Percentiles rank a stretch among this genome's conserved stretches.
These are phyloP conservation scores for Podospora bellae-mahoneyi DNA, from an alignment of 495 filamentous ascomycete species.

Conservation along the genomic window DNA sequence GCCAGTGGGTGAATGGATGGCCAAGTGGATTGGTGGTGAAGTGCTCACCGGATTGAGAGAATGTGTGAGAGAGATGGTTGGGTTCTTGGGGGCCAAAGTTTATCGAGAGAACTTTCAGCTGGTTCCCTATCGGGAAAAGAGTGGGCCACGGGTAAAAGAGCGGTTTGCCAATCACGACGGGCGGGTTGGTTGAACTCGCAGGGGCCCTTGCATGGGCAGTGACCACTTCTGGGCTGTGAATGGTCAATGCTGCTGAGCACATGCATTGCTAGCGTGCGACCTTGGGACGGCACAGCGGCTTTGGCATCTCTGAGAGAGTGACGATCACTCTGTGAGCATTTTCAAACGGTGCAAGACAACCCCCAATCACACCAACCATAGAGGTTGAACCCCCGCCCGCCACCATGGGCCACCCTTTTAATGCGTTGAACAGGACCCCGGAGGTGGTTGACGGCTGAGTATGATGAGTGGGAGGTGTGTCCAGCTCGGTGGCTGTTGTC, in stretches of 20 bases:
- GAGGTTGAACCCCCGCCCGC: not conserved
- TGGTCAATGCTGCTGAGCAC: constrained; percentile 19
- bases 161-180: constrained; percentile 15
- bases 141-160: constrained; percentile 2
- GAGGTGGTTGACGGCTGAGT: not conserved
- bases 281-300: constrained; percentile 9
- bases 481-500: not conserved
- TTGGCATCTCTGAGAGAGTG: constrained; percentile 10
- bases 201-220: constrained; percentile 19
- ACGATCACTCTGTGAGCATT: not conserved
- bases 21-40: constrained; percentile 10
- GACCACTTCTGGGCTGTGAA: constrained; percentile 2
- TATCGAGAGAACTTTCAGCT: constrained; percentile 12
- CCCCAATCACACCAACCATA: constrained; percentile 19
- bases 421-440: not conserved
- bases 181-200: constrained; percentile 4
- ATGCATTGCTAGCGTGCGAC: constrained; percentile 18
- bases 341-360: not conserved
- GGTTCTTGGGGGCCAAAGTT: not conserved
- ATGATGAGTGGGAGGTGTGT: too few relatives aligned
- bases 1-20: not conserved
- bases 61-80: not conserved
- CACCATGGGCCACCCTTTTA: not conserved
- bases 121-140: constrained; percentile 8
- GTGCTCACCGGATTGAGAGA: constrained; percentile 9